Evolutionary conservation across 768 basidiomycete species (phyloP), one percentile per base, ranked within the genome.

Genomic region (Russula virescens): DNA sequence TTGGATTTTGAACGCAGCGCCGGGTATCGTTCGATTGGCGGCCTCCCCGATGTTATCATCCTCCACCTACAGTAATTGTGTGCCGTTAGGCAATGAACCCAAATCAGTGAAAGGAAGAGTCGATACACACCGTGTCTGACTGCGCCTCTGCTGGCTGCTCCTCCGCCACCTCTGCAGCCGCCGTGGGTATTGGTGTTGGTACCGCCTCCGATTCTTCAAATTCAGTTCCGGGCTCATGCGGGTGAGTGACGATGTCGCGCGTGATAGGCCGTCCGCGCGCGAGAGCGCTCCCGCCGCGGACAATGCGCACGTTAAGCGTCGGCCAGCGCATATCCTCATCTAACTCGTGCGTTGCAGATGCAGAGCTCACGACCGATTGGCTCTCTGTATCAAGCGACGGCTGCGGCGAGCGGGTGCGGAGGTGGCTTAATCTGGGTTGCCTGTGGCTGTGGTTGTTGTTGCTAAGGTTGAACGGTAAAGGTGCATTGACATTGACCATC

Each of bases 401-500:
- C 14, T 46, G 63, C 43, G 55, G 70, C 21, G 26, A 68, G 47
- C 58, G 65, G n/a, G 49, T 52, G 58, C 74, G 74, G 25, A 64
- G 45, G 42, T 47, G 58, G 18, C 53, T 31, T n/a, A 50, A 5
- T 46, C 47, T 42, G 25, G 45, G 10, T 4, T 51, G 61, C 16
- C 45, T 62, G 28, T 72, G 70, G 56, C 66, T 65, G n/a, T 68
- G 8, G 13, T 38, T 63, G 8, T 70, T 61, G 10, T 53, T 80
- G 63, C 80, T 80, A 9, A 87, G 75, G 68, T 83, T 82, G 73
- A 88, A 87, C 0, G 86, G 86, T 28, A 82, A 75, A 25, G 77
- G 78, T 2, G 83, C 80, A 59, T 80, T 79, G 16, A 88, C 80
- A 60, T 87, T 86, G 66, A 88, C 85, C 86, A 88, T 87, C 79